phyloP scores from a whole-genome alignment of 1,284 basidiomycete genomes.

The Tremellales sp. region DNA sequence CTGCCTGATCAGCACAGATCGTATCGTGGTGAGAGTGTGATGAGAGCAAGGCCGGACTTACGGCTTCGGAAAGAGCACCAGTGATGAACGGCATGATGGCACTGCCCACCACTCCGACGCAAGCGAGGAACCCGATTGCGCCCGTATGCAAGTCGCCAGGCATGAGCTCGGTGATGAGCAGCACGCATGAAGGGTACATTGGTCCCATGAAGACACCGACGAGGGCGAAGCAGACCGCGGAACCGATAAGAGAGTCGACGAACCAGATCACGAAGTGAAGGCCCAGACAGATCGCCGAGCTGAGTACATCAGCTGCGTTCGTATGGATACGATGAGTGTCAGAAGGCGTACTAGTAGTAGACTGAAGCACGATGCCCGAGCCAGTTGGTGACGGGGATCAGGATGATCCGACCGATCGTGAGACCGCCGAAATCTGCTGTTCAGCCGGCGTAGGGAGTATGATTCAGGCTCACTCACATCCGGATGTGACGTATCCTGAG shows the following conservation, averaged over 20 bases:
- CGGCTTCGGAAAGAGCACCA: neutral
- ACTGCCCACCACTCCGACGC: conserved; percentile 62
- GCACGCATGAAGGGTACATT: conserved; percentile 61
- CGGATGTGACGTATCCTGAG: conserved; percentile 40
- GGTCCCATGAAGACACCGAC: conserved; percentile 55
- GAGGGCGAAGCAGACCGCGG: conserved; percentile 59
- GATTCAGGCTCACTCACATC: conserved; percentile 22
- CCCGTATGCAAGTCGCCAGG: conserved; percentile 61
- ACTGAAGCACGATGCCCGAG: conserved; percentile 36
- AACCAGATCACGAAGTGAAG: conserved; percentile 65
- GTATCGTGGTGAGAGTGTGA: no score
- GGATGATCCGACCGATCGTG: conserved; percentile 36
- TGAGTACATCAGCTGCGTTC: neutral
- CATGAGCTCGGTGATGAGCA: conserved; percentile 49
- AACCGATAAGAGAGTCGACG: conserved; percentile 57
- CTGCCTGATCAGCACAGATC: no score
- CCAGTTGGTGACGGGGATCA: conserved; percentile 39
- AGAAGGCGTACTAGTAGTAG: conserved; percentile 31
- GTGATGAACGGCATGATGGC: conserved; percentile 61
- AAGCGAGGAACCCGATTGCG: conserved; percentile 61
- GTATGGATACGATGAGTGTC: neutral
- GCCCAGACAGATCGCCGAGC: conserved; percentile 31
- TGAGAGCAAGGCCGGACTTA: no score
- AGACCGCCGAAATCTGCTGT: conserved; percentile 34
- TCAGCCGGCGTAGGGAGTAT: neutral